Evolutionary conservation across 805 yeast species (phyloP), one percentile per base, ranked within the genome.

Genomic region (Wickerhamiella siamensis): DNA sequence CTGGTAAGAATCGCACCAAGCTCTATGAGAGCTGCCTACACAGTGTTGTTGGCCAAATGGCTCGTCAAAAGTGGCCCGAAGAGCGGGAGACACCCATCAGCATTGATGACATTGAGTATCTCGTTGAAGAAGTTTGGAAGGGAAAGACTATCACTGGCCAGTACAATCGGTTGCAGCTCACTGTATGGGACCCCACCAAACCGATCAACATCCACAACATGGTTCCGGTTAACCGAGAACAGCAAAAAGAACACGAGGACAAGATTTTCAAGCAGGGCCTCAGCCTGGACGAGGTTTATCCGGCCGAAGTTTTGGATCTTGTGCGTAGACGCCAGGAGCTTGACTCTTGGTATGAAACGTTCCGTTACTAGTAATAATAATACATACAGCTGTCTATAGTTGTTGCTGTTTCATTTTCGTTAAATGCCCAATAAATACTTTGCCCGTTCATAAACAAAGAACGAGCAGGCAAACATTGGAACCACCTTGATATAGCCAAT

Each of bases 381-480:
- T n/a, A n/a, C n/a, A n/a, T n/a, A n/a, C n/a, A n/a, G n/a, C n/a
- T n/a, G n/a, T n/a, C n/a, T n/a, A n/a, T n/a, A n/a, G n/a, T n/a
- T 38, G 16, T 12, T 29, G 34, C 18, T 16, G 36, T 26, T n/a
- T 15, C 9, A 27, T 16, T 22, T 6, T 10, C 15, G 16, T 17
- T 31, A 19, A 36, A 86, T 81, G 34, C 83, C 81, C 41, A 91
- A 61, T 41, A 67, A 59, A 51, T 65, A 64, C 64, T 91, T 91
- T 62, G 78, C 69, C 45, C 95, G 69, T 62, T 88, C 98, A 61
- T 91, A 91, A 31, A 88, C 95, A 57, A 75, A 87, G 60, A 88
- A 88, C 14, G 95, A 79, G 60, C 96, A 87, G 31, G 97, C 94
- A 54, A 79, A 88, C 98, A 91, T 91, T 6, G 98, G 98, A 16